phyloP scores from a whole-genome alignment of 1,284 basidiomycete species.

The Pterulicium gracile region DNA sequence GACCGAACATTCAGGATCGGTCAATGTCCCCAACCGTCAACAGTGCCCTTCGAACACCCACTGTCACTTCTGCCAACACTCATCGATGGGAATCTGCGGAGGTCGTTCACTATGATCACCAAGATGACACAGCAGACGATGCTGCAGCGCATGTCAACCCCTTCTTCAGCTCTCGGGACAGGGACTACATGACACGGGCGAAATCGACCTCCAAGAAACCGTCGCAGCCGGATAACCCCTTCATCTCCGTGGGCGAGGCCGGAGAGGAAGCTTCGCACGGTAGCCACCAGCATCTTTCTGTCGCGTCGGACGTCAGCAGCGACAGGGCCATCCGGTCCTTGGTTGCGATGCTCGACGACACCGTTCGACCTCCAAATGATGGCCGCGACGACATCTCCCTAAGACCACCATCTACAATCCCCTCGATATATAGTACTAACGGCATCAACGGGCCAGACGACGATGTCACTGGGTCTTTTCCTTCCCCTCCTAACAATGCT shows the following conservation, averaged over 20 bases:
- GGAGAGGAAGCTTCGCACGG: slow-evolving; percentile 15
- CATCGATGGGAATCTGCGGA: slow-evolving; percentile 59
- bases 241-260: slow-evolving; percentile 23
- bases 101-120: slow-evolving; percentile 37
- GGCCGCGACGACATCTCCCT: too few relatives aligned
- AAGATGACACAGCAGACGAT: slow-evolving; percentile 17
- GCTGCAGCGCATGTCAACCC: slow-evolving; percentile 41
- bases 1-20: slow-evolving; percentile 22
- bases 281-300: slow-evolving; percentile 16
- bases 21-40: slow-evolving; percentile 38
- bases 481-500: neutral
- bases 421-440: too few relatives aligned
- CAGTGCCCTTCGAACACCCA: slow-evolving; percentile 50
- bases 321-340: slow-evolving; percentile 47
- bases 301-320: slow-evolving; percentile 25
- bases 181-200: slow-evolving; percentile 7
- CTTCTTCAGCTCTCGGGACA: slow-evolving; percentile 45
- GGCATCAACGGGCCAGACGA: too few relatives aligned
- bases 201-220: slow-evolving; percentile 16
- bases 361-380: slow-evolving; percentile 25
- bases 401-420: too few relatives aligned
- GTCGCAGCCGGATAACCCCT: slow-evolving; percentile 22
- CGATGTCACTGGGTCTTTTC: neutral
- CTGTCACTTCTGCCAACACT: slow-evolving; percentile 30
- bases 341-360: slow-evolving; percentile 47